Evolutionary conservation across 257 asterid species (phyloP), one percentile per base, ranked within the genome.

Genomic region (Orobanche coerulescens): DNA sequence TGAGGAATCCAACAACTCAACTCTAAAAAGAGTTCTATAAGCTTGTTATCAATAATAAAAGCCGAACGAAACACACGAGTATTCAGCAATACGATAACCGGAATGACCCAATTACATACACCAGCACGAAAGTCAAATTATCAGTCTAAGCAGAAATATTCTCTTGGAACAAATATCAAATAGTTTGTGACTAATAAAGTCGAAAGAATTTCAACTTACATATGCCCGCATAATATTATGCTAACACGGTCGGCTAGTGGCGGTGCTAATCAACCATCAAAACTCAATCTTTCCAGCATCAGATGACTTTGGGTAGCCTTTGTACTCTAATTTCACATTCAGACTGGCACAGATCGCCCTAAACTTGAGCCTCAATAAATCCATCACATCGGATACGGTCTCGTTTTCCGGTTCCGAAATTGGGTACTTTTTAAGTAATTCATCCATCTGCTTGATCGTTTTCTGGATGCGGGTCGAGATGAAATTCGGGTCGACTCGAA

Each of bases 341-440:
- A 80, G 48, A 2, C 79, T 78, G 30, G 93, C 90, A 68, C 79
- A 79, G 15, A 83, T 64, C 6, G 71, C 78, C 80, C 69, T 78
- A 54, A 78, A 79, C 14, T 82, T 81, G 48, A 76, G 73, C 79
- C 92, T 78, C 75, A 85, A 54, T 2, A 83, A 69, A 11, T 85
- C 71, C 81, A 78, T 73, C 19, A 59, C 19, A 22, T 79, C 90
- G 3, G 80, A 63, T 39, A 63, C 83, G 7, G 82, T 61, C 66
- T 81, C 94, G 4, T 77, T 69, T 44, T 86, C 87, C 26, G 86
- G 88, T 28, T 87, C 82, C 12, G 58, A 79, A 31, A 79, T 26
- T 8, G 87, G 89, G 74, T 72, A 82, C 25, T 63, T 73, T 33
- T 50, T 71, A 4, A 82, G 79, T 79, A 74, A 48, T 0, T 77